These are phyloP conservation scores for Pezicula rhizophila DNA, from an alignment of 2,329 filamentous ascomycete species.

Conservation along the genomic window DNA sequence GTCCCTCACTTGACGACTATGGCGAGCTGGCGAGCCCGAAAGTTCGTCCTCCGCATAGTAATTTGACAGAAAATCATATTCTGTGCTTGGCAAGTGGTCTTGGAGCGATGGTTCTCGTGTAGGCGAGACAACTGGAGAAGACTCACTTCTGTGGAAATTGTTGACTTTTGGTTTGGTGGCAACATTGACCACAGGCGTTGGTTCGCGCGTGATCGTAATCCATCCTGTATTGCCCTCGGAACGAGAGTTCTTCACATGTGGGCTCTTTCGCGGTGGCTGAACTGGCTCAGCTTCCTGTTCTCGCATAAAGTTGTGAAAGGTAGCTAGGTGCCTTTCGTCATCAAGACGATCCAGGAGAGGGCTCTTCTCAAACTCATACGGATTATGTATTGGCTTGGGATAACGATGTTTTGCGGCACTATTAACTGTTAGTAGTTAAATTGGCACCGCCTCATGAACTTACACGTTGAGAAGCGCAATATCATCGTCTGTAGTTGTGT, in stretches of 20 bases:
- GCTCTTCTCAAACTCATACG: constrained; percentile 23
- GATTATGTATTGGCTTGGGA: constrained; percentile 6
- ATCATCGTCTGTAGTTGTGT: constrained; percentile 3
- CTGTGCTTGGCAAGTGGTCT: not conserved
- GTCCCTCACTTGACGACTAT: not conserved
- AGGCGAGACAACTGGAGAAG: constrained; percentile 10
- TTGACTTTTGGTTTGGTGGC: not conserved
- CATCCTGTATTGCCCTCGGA: constrained; percentile 13
- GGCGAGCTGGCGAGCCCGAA: constrained; percentile 2
- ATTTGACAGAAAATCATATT: constrained; percentile 1
- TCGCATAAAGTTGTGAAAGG: constrained; percentile 19
- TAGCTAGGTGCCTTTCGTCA: constrained; percentile 13
- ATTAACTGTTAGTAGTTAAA: not conserved
- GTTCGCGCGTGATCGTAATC: constrained; percentile 2
- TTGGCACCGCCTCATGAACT: not conserved
- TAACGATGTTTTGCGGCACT: constrained; percentile 1
- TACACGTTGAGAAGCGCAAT: constrained; percentile 1
- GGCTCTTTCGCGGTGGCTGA: constrained; percentile 7
- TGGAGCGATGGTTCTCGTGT: not conserved
- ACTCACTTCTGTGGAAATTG: constrained; percentile 16
- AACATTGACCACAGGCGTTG: constrained; percentile 1
- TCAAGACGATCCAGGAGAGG: constrained; percentile 9
- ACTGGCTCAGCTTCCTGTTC: constrained; percentile 6
- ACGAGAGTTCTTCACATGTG: constrained; percentile 18
- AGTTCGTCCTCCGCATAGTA: constrained; percentile 4